A percentile compares a stretch with the other conserved stretches of the same genome.
Evolutionary conservation across 1,284 basidiomycete species (phyloP).

Genomic region (Kwoniella shivajii): DNA sequence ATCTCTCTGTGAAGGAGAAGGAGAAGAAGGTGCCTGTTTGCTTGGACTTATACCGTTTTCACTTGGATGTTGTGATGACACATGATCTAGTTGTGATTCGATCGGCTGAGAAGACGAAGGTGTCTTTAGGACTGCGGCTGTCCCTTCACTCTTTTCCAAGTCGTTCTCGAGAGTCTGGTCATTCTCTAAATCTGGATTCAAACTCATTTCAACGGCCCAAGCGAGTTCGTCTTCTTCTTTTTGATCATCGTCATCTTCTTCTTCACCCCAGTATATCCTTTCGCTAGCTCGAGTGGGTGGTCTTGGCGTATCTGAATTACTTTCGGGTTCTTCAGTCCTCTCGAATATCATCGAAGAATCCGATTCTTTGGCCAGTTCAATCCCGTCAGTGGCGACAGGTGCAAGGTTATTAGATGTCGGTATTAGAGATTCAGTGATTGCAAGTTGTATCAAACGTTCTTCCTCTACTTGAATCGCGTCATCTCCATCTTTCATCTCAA

Average conservation of each 20-base stretch:
- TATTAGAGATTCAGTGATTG: slow-evolving; percentile 26
- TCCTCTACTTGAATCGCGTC: slow-evolving; percentile 21
- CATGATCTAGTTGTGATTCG: no score
- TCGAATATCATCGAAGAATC: no score
- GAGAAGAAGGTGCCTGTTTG: slow-evolving; percentile 1
- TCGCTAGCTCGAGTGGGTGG: slow-evolving; percentile 9
- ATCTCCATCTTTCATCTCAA: background rate
- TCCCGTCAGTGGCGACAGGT: no score
- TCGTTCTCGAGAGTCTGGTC: no score
- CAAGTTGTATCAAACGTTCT: slow-evolving; percentile 29
- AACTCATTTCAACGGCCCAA: slow-evolving; percentile 53
- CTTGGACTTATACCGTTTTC: background rate
- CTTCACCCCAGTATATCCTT: slow-evolving; percentile 6
- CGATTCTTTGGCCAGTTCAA: no score
- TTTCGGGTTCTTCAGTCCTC: no score
- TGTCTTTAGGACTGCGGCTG: slow-evolving; percentile 12
- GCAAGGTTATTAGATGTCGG: no score
- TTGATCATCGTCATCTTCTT: slow-evolving; percentile 22
- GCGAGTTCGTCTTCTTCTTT: slow-evolving; percentile 52
- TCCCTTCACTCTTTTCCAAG: no score
- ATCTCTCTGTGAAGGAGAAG: slow-evolving; percentile 7
- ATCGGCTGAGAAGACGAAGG: slow-evolving; percentile 2
- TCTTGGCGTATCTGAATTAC: background rate
- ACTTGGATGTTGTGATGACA: background rate
- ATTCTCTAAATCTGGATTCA: slow-evolving; percentile 7